Percentiles rank a stretch among this genome's conserved stretches.
These are phyloP conservation scores for Narthecium ossifragum DNA, from an alignment of 106 monocot genomes.

Conservation along the genomic window DNA sequence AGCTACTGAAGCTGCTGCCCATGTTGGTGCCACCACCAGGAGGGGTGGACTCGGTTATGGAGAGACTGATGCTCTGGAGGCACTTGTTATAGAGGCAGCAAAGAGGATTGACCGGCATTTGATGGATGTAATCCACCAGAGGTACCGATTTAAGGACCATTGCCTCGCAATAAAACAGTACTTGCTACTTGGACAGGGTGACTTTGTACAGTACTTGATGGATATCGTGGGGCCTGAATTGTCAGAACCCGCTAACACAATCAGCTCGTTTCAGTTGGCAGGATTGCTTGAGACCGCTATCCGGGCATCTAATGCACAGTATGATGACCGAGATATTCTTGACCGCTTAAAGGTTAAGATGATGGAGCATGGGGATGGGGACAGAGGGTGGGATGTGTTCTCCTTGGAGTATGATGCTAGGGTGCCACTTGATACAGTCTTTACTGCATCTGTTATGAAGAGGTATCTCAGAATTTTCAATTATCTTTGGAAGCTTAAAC, in stretches of 20 bases:
- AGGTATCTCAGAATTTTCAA: constrained; percentile 81
- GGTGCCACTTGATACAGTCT: constrained; percentile 83
- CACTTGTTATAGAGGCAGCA: constrained; percentile 77
- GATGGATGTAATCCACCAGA: constrained; percentile 71
- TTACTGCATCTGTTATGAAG: constrained; percentile 82
- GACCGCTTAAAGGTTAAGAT: constrained; percentile 87
- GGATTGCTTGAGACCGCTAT: constrained; percentile 86
- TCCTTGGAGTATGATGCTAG: constrained; percentile 87
- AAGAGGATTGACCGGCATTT: constrained; percentile 79
- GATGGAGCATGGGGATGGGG: constrained; percentile 94
- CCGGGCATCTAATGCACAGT: constrained; percentile 92
- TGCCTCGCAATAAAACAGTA: constrained; percentile 92
- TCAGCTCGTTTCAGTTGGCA: constrained; percentile 86
- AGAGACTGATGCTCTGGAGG: constrained; percentile 73
- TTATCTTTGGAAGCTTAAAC: constrained; percentile 87
- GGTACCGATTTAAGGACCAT: constrained; percentile 84
- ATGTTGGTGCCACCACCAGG: constrained; percentile 74
- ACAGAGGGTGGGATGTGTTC: constrained; percentile 97
- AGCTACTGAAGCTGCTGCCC: constrained; percentile 59
- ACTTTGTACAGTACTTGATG: constrained; percentile 96
- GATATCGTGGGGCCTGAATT: constrained; percentile 87
- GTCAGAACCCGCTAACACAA: constrained; percentile 88
- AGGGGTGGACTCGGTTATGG: constrained; percentile 84
- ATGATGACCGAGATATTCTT: constrained; percentile 89
- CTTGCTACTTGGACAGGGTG: constrained; percentile 92